Evolutionary conservation across 176 grass and related monocot species (phyloP).

Genomic region (Otatea glauca): DNA sequence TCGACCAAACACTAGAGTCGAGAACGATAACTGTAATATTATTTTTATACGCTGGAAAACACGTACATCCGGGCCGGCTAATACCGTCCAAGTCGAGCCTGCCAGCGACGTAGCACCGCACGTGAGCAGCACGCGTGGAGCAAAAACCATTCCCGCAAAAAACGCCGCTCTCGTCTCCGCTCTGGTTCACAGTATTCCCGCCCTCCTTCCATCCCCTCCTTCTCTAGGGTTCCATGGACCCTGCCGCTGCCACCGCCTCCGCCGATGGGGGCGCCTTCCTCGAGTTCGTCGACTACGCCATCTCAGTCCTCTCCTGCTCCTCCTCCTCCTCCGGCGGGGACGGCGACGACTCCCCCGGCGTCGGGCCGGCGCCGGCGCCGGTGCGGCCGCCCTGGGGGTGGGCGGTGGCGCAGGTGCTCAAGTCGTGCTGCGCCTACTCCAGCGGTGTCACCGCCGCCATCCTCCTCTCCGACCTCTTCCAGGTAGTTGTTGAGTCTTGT

Average conservation of each 20-base stretch:
- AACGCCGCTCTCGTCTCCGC: too few species aligned
- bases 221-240: slow-evolving; percentile 59
- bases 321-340: slow-evolving; percentile 3
- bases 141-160: too few species aligned
- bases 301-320: slow-evolving; percentile 55
- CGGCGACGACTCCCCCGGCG: slow-evolving; percentile 49
- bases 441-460: too few species aligned
- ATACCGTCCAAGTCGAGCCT: too few species aligned
- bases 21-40: too few species aligned
- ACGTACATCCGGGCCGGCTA: too few species aligned
- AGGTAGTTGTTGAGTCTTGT: too few species aligned
- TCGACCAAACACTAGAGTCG: too few species aligned
- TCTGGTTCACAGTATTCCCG: background rate
- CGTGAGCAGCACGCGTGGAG: background rate
- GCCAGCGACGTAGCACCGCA: background rate
- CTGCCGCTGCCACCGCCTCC: background rate
- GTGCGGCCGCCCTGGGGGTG: background rate
- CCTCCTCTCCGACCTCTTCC: too few species aligned
- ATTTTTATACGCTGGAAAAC: too few species aligned
- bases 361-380: slow-evolving; percentile 42
- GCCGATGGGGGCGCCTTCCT: slow-evolving; percentile 59
- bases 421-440: too few species aligned
- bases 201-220: background rate
- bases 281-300: slow-evolving; percentile 74
- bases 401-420: too few species aligned